phyloP scores from a whole-genome alignment of 129 eudicot species.

The Artemisia argyi region DNA sequence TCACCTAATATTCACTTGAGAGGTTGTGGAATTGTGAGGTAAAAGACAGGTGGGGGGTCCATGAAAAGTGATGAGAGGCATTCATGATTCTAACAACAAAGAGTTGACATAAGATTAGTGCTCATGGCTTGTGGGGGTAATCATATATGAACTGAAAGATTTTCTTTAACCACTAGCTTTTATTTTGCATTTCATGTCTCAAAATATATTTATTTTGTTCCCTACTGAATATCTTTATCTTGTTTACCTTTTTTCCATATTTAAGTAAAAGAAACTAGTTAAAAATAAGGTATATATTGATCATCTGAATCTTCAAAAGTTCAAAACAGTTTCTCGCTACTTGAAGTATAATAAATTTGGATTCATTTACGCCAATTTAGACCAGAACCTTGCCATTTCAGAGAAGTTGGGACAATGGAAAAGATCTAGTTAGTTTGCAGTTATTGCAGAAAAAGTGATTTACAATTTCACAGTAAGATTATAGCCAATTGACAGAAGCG shows the following conservation, averaged over 20 bases:
- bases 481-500: no score
- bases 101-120: conserved; percentile 27
- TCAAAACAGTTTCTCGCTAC: no score
- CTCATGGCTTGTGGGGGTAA: conserved; percentile 30
- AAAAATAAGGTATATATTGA: no score
- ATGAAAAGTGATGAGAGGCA: conserved; percentile 42
- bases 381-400: no score
- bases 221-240: not conserved
- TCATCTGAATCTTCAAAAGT: not conserved
- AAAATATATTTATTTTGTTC: not conserved
- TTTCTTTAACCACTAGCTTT: conserved; percentile 24
- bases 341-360: no score
- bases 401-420: no score
- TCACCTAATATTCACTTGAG: conserved; percentile 12
- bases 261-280: no score
- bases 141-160: conserved; percentile 21
- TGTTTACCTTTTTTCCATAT: not conserved
- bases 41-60: conserved; percentile 43
- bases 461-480: no score
- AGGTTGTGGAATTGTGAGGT: conserved; percentile 18
- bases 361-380: no score
- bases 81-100: conserved; percentile 28
- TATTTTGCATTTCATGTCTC: conserved; percentile 20
- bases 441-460: no score
- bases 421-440: no score